phyloP scores from a whole-genome alignment of 495 filamentous ascomycete species.

The Aspergillus olivimuriae region DNA sequence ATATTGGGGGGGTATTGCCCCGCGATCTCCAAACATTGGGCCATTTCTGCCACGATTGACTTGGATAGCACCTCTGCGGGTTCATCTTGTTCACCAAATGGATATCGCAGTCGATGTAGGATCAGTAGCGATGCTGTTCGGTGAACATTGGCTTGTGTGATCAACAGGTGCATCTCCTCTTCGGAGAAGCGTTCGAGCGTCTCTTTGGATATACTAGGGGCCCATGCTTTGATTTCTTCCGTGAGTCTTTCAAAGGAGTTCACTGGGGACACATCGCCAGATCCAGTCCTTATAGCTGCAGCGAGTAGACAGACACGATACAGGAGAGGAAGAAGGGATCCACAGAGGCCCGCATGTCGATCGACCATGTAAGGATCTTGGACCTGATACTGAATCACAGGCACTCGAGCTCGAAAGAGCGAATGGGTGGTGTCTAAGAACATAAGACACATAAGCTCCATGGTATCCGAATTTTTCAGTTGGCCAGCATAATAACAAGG shows the following conservation, averaged over 20 bases:
- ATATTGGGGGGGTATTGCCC: constrained; percentile 6
- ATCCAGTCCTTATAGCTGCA: constrained; percentile 3
- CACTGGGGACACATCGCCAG: background rate
- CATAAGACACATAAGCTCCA: constrained; percentile 6
- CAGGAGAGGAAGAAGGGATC: constrained; percentile 7
- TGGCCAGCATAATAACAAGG: constrained; percentile 4
- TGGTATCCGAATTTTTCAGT: constrained; percentile 1
- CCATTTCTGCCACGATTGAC: constrained; percentile 1
- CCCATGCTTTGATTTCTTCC: background rate
- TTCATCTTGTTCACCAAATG: constrained; percentile 5
- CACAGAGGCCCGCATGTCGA: constrained; percentile 7
- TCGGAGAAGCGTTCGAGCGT: background rate
- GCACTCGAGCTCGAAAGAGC: constrained; percentile 3
- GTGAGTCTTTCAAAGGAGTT: background rate
- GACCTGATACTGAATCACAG: constrained; percentile 3
- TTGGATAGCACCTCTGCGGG: constrained; percentile 2
- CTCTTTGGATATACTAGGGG: background rate
- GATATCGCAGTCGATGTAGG: constrained; percentile 5
- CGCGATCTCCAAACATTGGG: constrained; percentile 1
- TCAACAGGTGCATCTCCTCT: constrained; percentile 4
- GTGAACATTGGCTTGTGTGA: constrained; percentile 5
- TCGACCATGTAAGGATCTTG: constrained; percentile 6
- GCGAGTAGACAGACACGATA: constrained; percentile 7
- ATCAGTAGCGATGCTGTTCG: constrained; percentile 4
- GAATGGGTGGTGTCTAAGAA: constrained; percentile 8